Conservation (phyloP, 257 asterid genomes). For the Ophiorrhiza pumila region DNA sequence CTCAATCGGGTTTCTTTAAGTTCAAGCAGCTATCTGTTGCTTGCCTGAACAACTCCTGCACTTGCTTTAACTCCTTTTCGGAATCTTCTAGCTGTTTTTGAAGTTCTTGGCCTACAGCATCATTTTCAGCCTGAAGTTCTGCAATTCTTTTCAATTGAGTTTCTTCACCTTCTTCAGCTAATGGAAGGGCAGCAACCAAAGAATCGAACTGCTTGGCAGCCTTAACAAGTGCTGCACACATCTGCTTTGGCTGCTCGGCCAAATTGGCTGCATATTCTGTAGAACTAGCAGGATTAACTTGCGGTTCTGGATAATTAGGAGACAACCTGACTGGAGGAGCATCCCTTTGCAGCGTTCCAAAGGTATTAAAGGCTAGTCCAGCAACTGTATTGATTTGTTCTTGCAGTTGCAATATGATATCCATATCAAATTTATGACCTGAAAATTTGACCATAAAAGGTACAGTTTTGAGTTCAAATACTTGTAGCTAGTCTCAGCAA, state of each 20-base stretch:
- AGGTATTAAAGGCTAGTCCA: conserved; percentile 70
- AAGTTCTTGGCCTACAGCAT: conserved; percentile 79
- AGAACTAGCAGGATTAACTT: conserved; percentile 34
- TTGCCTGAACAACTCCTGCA: conserved; percentile 73
- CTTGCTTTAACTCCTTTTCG: conserved; percentile 42
- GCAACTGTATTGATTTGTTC: conserved; percentile 71
- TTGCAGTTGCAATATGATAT: conserved; percentile 76
- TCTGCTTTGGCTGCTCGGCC: conserved; percentile 71
- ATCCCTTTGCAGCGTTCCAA: conserved; percentile 84
- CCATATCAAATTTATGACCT: conserved; percentile 38
- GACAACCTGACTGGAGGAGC: conserved; percentile 86
- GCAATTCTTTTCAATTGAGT: conserved; percentile 65
- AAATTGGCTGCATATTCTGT: conserved; percentile 50
- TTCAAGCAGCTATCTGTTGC: conserved; percentile 83
- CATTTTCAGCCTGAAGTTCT: conserved; percentile 89
- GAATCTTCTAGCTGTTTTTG: conserved; percentile 89
- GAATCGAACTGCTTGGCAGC: conserved; percentile 94
- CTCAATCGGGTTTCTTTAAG: conserved; percentile 72
- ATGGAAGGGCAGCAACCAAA: conserved; percentile 87
- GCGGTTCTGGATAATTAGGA: conserved; percentile 84
- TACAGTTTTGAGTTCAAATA: too few species aligned
- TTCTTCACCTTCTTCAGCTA: too few species aligned
- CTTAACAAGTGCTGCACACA: conserved; percentile 73
- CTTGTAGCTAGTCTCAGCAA: too few species aligned
- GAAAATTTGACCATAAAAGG: too few species aligned